Conservation (phyloP, 2,329 filamentous ascomycete genomes). For the Ilyonectria sp. region DNA sequence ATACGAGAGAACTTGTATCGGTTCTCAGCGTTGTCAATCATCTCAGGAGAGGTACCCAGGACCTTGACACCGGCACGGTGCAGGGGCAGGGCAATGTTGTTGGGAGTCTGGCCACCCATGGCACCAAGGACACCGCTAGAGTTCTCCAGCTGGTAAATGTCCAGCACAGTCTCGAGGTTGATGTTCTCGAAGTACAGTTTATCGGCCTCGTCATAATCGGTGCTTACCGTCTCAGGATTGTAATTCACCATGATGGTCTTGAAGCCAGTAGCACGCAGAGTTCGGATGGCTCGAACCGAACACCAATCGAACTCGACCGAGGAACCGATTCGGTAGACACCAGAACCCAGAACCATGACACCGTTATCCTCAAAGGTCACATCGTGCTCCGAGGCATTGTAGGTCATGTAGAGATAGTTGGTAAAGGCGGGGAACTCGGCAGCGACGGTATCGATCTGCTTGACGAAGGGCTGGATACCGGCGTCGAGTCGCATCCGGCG, state of each 20-base stretch:
- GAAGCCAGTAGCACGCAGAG: constrained; percentile 84
- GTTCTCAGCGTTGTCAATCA: constrained; percentile 99
- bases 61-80: constrained; percentile 93
- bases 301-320: constrained; percentile 99
- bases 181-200: constrained; percentile 97
- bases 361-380: constrained; percentile 89
- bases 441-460: constrained; percentile 98
- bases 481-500: constrained; percentile 87
- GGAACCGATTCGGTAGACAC: constrained; percentile 96
- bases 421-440: constrained; percentile 96
- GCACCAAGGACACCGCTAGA: constrained; percentile 90
- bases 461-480: constrained; percentile 89
- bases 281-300: constrained; percentile 93
- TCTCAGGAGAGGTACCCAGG: constrained; percentile 95
- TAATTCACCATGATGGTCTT: constrained; percentile 98
- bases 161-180: constrained; percentile 88
- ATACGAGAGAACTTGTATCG: constrained; percentile 99
- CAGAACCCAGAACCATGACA: constrained; percentile 95
- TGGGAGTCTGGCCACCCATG: constrained; percentile 97
- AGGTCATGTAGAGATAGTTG: constrained; percentile 97
- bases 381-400: constrained; percentile 91
- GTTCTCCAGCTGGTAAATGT: constrained; percentile 92
- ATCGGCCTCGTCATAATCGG: constrained; percentile 96
- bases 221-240: constrained; percentile 91
- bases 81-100: constrained; percentile 95